phyloP scores from a whole-genome alignment of 768 basidiomycete species.

The Hydnomerulius pinastri region DNA sequence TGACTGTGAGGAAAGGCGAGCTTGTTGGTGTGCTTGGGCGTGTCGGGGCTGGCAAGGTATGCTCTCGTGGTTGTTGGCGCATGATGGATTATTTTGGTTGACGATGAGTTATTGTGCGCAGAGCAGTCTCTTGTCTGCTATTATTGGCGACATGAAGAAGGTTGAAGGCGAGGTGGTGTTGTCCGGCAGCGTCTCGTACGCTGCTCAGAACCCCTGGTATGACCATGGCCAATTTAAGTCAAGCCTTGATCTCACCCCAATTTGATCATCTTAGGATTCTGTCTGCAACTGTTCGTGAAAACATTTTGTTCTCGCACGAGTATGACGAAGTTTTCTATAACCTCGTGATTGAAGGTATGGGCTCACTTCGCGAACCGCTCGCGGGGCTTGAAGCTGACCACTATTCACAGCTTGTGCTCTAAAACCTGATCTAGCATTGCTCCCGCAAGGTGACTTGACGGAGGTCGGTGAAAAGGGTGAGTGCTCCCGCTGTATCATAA shows the following conservation, averaged over 20 bases:
- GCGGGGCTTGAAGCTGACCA: not conserved
- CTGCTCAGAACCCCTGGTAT: constrained; percentile 85
- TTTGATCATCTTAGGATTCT: constrained; percentile 59
- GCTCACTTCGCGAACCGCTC: not conserved
- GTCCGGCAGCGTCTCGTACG: constrained; percentile 76
- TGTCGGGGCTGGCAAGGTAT: constrained; percentile 88
- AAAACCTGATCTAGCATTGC: constrained; percentile 71
- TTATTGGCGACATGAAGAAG: constrained; percentile 86
- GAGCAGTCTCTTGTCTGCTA: constrained; percentile 76
- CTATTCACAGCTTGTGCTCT: constrained; percentile 73
- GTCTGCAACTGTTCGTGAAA: constrained; percentile 83
- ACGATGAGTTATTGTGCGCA: constrained; percentile 21
- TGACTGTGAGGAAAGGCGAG: constrained; percentile 81
- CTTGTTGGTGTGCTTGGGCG: constrained; percentile 84
- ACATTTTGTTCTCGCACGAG: constrained; percentile 89
- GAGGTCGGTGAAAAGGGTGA: constrained; percentile 85
- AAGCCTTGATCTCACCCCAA: not conserved
- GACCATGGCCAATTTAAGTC: constrained; percentile 9
- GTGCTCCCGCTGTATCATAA: constrained; percentile 1
- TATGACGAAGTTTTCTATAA: constrained; percentile 87
- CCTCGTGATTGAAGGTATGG: constrained; percentile 72
- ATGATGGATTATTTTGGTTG: constrained; percentile 2
- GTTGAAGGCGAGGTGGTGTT: constrained; percentile 71
- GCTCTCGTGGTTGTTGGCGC: not conserved
- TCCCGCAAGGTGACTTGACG: constrained; percentile 81